Conservation (phyloP, 2,329 filamentous ascomycete genomes). For the Pseudocercospora vitis region DNA sequence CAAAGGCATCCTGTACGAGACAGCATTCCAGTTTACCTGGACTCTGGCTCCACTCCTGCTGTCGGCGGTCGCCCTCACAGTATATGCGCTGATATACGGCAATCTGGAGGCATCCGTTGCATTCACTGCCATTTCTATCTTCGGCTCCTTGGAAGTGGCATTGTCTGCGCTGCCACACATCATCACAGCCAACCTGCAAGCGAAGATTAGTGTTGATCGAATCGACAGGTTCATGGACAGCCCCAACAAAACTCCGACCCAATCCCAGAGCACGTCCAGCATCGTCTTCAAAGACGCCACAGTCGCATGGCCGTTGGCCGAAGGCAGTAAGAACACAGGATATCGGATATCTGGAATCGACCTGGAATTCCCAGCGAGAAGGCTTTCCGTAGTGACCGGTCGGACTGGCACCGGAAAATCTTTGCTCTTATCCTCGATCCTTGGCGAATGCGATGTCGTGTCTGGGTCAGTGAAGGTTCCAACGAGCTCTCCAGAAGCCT, state of each 20-base stretch:
- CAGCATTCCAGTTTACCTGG: too few species aligned
- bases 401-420: not conserved
- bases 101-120: not conserved
- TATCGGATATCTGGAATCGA: too few species aligned
- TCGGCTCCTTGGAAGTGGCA: not conserved
- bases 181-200: not conserved
- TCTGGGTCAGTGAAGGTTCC: not conserved
- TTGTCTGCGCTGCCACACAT: not conserved
- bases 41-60: too few species aligned
- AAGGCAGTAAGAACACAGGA: too few species aligned
- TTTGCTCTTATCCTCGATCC: not conserved
- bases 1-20: too few species aligned
- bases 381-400: not conserved
- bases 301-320: not conserved
- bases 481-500: not conserved
- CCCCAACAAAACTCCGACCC: not conserved
- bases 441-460: not conserved
- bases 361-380: not conserved
- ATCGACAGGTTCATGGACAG: not conserved
- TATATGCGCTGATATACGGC: not conserved
- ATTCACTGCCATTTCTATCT: not conserved
- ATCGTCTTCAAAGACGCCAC: not conserved
- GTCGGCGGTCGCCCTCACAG: not conserved
- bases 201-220: not conserved
- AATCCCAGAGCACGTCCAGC: not conserved